These are phyloP conservation scores for Sporothrix mexicana DNA, from an alignment of 2,329 filamentous ascomycete genomes.

Conservation along the genomic window DNA sequence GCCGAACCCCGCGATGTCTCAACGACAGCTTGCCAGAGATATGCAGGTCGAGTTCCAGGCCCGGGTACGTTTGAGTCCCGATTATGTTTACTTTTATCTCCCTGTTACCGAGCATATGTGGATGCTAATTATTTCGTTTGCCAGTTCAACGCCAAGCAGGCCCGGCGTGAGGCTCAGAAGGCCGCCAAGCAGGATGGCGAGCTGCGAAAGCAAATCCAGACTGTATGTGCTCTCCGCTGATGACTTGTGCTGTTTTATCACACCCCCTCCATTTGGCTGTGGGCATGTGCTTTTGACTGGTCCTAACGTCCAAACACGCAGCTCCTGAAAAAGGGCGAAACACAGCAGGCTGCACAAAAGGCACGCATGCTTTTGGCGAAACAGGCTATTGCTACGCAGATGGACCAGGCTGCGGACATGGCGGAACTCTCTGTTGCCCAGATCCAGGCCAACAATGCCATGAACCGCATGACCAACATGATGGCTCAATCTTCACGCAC, in stretches of 20 bases:
- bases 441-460: conserved; percentile 68
- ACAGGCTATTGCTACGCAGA: conserved; percentile 66
- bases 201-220: conserved; percentile 68
- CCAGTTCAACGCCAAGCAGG: conserved; percentile 66
- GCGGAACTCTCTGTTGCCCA: conserved; percentile 64
- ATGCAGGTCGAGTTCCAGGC: conserved; percentile 69
- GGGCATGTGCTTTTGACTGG: not conserved
- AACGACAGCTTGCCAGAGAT: conserved; percentile 64
- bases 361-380: conserved; percentile 67
- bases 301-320: conserved; percentile 33
- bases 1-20: conserved; percentile 55
- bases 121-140: not conserved
- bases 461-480: conserved; percentile 70
- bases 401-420: conserved; percentile 70
- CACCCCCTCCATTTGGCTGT: not conserved
- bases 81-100: not conserved
- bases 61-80: conserved; percentile 49
- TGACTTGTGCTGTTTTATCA: not conserved
- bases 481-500: conserved; percentile 65
- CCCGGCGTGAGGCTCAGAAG: conserved; percentile 65
- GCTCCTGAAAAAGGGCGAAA: conserved; percentile 67
- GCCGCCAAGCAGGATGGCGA: conserved; percentile 65
- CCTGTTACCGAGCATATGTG: not conserved
- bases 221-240: conserved; percentile 42
- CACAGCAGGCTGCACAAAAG: conserved; percentile 67